Evolutionary conservation across 2,329 filamentous ascomycete species (phyloP).

Genomic region (Exutisphaerella laricina): DNA sequence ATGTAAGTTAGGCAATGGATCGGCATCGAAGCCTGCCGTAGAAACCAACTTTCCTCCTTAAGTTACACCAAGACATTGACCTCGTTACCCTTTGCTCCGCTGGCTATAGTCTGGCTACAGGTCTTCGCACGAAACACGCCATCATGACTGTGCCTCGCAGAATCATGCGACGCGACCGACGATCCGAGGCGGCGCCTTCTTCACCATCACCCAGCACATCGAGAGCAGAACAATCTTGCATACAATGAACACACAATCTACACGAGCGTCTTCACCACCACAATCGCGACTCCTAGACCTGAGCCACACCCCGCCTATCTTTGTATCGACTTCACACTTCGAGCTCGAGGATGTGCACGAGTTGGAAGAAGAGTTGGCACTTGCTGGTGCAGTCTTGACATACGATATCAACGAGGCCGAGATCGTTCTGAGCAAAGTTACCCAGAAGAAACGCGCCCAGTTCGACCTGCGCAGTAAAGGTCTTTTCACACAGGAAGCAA

Average conservation of each 20-base stretch:
- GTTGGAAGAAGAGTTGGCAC: constrained; percentile 58
- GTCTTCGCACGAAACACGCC: no score
- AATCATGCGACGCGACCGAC: no score
- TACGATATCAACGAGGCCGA: constrained; percentile 66
- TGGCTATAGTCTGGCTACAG: no score
- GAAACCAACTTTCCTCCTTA: no score
- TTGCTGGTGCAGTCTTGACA: constrained; percentile 55
- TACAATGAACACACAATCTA: not conserved
- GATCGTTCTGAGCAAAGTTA: constrained; percentile 68
- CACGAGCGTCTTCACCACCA: constrained; percentile 1
- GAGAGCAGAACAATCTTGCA: no score
- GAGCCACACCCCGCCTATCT: constrained; percentile 57
- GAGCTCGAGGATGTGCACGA: constrained; percentile 56
- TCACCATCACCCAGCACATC: no score
- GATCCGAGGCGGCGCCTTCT: no score
- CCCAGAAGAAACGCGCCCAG: constrained; percentile 62
- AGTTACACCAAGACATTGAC: no score
- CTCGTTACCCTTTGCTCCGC: no score
- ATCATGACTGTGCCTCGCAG: no score
- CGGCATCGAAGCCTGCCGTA: no score
- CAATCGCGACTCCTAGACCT: constrained; percentile 35
- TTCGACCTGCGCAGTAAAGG: constrained; percentile 70
- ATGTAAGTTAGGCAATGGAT: no score
- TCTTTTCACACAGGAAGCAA: constrained; percentile 44
- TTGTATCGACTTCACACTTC: constrained; percentile 67